phyloP scores from a whole-genome alignment of 768 basidiomycete species.

The Mycena alexandri region DNA sequence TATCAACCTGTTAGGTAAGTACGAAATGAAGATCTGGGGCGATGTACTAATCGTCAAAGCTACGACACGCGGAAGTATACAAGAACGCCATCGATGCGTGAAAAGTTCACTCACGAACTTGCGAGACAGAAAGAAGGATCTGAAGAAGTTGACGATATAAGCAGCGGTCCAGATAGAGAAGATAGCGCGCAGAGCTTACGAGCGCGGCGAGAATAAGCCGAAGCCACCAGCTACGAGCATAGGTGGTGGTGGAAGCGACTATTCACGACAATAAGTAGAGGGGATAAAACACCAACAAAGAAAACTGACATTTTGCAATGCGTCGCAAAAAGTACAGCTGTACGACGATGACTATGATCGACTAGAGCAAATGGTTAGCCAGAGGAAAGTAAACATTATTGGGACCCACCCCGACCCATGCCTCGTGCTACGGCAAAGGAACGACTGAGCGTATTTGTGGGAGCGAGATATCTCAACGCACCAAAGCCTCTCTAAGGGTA shows the following conservation, averaged over 20 bases:
- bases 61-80: neutral
- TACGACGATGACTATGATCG: conserved; percentile 33
- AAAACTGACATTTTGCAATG: conserved; percentile 28
- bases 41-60: conserved; percentile 23
- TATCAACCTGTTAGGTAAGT: neutral
- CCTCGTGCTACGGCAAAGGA: conserved; percentile 10
- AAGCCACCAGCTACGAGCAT: conserved; percentile 33
- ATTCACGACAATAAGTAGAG: neutral
- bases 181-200: conserved; percentile 1
- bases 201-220: conserved; percentile 25
- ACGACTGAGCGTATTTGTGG: neutral
- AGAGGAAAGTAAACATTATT: neutral
- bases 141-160: neutral
- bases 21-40: neutral
- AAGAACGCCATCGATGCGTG: neutral
- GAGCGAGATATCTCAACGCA: neutral
- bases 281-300: neutral
- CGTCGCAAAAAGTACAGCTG: conserved; percentile 34
- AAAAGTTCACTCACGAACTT: conserved; percentile 32
- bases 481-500: conserved; percentile 20
- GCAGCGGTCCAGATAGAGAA: neutral
- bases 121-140: conserved; percentile 27
- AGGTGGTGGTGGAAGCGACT: conserved; percentile 33
- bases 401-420: conserved; percentile 26
- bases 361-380: conserved; percentile 5